Conservation (phyloP, 371 early-diverging fungal genomes). For the Blyttiomyces sp. region DNA sequence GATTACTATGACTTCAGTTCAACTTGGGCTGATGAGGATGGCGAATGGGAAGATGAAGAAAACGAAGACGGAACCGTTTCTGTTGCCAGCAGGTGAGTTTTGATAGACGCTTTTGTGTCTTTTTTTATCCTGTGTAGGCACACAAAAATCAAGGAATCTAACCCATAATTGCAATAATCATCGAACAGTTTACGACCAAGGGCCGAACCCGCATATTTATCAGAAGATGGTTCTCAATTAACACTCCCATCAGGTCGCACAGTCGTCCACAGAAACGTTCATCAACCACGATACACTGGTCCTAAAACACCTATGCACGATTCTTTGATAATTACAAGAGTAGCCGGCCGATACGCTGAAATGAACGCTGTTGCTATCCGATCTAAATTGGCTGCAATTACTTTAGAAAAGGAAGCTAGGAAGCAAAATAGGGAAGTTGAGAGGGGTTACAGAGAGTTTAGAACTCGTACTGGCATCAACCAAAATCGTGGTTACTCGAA, state of each 20-base stretch:
- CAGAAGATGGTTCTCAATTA: conserved; percentile 18
- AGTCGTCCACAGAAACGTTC: conserved; percentile 13
- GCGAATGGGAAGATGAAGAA: conserved; percentile 40
- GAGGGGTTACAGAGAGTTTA: conserved; percentile 19
- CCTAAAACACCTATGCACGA: conserved; percentile 15
- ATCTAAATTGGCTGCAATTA: conserved; percentile 1
- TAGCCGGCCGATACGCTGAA: conserved; percentile 7
- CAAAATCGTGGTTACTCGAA: conserved; percentile 20
- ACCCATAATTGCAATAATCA: neutral
- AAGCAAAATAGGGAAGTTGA: conserved; percentile 19
- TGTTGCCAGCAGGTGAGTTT: neutral
- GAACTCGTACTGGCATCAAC: conserved; percentile 12
- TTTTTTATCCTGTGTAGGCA: neutral
- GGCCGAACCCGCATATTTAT: conserved; percentile 4
- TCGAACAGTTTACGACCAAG: conserved; percentile 1
- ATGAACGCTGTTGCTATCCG: conserved; percentile 17
- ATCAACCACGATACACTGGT: conserved; percentile 5
- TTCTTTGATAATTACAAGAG: conserved; percentile 11
- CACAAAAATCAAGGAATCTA: neutral
- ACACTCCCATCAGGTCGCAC: conserved; percentile 16
- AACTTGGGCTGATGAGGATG: conserved; percentile 58
- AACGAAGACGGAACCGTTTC: conserved; percentile 18
- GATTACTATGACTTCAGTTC: conserved; percentile 92
- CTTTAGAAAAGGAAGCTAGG: conserved; percentile 20
- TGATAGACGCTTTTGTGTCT: neutral